Base-by-base conservation (phyloP, 1,284 basidiomycete genomes). In the Hypsizygus ulmarius region DNA sequence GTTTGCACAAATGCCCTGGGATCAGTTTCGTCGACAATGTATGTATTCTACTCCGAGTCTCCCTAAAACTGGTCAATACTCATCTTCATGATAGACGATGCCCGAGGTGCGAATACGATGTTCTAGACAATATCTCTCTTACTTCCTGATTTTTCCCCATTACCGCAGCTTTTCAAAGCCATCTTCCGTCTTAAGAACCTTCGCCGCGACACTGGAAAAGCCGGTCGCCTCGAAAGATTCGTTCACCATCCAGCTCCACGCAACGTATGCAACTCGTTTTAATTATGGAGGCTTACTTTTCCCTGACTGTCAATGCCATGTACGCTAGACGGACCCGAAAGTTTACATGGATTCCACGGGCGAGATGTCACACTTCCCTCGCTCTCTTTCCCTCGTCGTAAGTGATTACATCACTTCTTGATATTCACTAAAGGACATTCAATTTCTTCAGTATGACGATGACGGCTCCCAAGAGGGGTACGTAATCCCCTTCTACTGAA, bases 1-100 rank as follows among this genome's bases (percentile, higher is more conserved):
- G 71, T 10, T 65, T 71, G 58, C 68, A 71, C 51, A 62, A 61
- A 42, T 68, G 66, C 48, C 63, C 68, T 15, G 70, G 66, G 5
- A 53, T 63, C n/a, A 48, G 59, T 25, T 67, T 65, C 38, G 58
- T 62, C 3, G 64, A 69, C 28, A 56, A 69, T 48, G 67, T 65
- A n/a, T 52, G 67, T 39, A 47, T 30, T 21, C 1, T 5, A 21
- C 30, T 30, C 11, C 3, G 14, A 25, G 7, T 14, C 10, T 8
- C 5, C 9, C n/a, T 8, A 15, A n/a, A n/a, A n/a, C n/a, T n/a
- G n/a, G 34, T 11, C 18, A 41, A 29, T 47, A n/a, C 40, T 16
- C 5, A 25, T 8, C 7, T 6, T 27, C 15, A 15, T 25, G 2
- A 21, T 10, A 57, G 55, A 57, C 52, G 1, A 56, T 56, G 52